Conservation (phyloP, 2,329 filamentous ascomycete species). For the Onygena corvina region DNA sequence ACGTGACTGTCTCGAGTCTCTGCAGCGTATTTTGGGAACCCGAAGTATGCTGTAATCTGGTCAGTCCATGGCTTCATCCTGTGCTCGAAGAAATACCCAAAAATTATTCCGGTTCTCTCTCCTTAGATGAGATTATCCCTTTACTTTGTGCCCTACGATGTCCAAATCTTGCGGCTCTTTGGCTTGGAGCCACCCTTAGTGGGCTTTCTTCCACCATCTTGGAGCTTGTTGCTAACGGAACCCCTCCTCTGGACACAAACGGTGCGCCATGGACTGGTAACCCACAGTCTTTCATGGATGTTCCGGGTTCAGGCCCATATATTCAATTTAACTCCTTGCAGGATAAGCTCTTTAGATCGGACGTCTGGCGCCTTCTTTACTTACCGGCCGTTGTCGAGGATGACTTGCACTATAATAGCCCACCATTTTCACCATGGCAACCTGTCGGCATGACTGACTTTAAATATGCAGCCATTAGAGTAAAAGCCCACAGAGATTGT, state of each 20-base stretch:
- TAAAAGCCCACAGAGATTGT: background rate
- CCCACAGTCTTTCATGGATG: slow-evolving; percentile 10
- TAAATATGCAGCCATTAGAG: slow-evolving; percentile 4
- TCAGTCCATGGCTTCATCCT: slow-evolving; percentile 8
- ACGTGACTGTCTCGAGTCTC: slow-evolving; percentile 5
- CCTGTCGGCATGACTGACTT: slow-evolving; percentile 1
- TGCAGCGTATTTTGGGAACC: slow-evolving; percentile 9
- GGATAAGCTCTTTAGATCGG: slow-evolving; percentile 7
- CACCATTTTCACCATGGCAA: slow-evolving; percentile 7
- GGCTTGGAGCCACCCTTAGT: slow-evolving; percentile 8
- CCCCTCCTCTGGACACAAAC: slow-evolving; percentile 2
- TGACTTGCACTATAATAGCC: slow-evolving; percentile 10
- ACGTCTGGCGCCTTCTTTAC: slow-evolving; percentile 9
- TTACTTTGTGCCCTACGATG: slow-evolving; percentile 6
- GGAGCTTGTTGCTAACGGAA: slow-evolving; percentile 1
- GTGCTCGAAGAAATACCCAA: slow-evolving; percentile 8
- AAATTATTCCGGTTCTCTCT: slow-evolving; percentile 5
- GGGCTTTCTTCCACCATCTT: slow-evolving; percentile 5
- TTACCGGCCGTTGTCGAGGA: slow-evolving; percentile 9
- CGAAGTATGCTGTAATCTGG: slow-evolving; percentile 8
- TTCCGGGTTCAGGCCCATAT: slow-evolving; percentile 9
- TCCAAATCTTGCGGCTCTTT: background rate
- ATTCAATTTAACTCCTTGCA: background rate
- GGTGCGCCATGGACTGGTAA: slow-evolving; percentile 7
- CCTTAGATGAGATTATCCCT: slow-evolving; percentile 8